Percentiles rank a stretch among this genome's conserved stretches.
Evolutionary conservation across 2,329 filamentous ascomycete genomes (phyloP).

Genomic region (Ceratocystiopsis sp.): DNA sequence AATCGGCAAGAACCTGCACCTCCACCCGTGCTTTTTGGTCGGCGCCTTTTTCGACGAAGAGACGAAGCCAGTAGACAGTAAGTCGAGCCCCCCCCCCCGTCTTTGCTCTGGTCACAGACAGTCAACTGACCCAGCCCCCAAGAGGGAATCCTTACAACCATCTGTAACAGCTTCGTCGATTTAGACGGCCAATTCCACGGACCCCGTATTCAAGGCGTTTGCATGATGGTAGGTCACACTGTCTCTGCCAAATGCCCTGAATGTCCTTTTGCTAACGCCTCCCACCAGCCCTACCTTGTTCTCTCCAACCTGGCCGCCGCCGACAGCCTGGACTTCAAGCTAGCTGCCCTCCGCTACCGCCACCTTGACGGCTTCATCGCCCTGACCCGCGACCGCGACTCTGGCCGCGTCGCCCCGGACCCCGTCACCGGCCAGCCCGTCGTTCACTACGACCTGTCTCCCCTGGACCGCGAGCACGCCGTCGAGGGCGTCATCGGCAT

Average conservation of each 20-base stretch:
- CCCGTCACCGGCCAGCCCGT: constrained; percentile 44
- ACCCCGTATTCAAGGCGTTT: constrained; percentile 58
- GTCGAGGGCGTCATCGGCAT: constrained; percentile 55
- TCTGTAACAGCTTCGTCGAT: constrained; percentile 64
- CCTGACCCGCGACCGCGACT: constrained; percentile 58
- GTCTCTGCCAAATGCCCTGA: no score
- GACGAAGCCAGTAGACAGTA: constrained; percentile 49
- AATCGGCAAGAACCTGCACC: constrained; percentile 63
- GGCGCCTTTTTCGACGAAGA: constrained; percentile 52
- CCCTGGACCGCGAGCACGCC: constrained; percentile 54
- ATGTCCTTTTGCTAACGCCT: not conserved
- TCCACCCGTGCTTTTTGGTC: constrained; percentile 55
- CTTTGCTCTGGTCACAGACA: no score
- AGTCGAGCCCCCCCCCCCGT: not conserved
- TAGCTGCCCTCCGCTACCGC: constrained; percentile 48
- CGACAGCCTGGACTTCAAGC: constrained; percentile 54
- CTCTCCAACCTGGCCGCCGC: constrained; percentile 49
- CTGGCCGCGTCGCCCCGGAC: constrained; percentile 59
- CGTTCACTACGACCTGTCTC: constrained; percentile 53
- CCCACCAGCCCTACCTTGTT: constrained; percentile 42
- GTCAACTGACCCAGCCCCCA: constrained; percentile 7
- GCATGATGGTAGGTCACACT: constrained; percentile 39
- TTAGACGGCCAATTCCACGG: constrained; percentile 69
- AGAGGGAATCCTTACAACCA: constrained; percentile 64
- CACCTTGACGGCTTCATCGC: constrained; percentile 58